Evolutionary conservation across 257 asterid species (phyloP).

Genomic region (Euphrasia confusa): DNA sequence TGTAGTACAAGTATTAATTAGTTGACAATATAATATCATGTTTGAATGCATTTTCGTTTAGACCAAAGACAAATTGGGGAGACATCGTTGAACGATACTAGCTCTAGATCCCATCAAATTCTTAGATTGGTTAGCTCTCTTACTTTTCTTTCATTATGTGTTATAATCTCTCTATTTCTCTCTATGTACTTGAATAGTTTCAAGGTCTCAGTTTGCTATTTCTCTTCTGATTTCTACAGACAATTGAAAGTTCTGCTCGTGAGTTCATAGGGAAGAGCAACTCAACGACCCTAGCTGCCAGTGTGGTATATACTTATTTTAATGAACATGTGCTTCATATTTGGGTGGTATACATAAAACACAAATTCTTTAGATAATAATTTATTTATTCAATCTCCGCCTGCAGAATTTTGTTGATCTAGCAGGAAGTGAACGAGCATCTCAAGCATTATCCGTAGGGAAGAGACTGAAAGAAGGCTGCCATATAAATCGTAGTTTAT

Average conservation of each 20-base stretch:
- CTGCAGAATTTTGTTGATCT: slow-evolving; percentile 96
- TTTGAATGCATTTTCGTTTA: slow-evolving; percentile 26
- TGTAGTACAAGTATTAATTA: slow-evolving; percentile 5
- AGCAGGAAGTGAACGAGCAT: slow-evolving; percentile 99
- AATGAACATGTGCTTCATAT: slow-evolving; percentile 19
- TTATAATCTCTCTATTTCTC: slow-evolving; percentile 15
- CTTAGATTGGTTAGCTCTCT: slow-evolving; percentile 75
- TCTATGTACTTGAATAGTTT: background rate
- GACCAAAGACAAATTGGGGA: slow-evolving; percentile 93
- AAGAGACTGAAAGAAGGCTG: slow-evolving; percentile 98
- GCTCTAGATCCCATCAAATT: slow-evolving; percentile 99
- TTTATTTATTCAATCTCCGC: slow-evolving; percentile 24
- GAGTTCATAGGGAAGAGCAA: slow-evolving; percentile 94
- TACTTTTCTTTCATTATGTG: slow-evolving; percentile 19
- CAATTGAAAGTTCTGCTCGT: slow-evolving; percentile 96
- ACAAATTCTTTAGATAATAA: slow-evolving; percentile 13
- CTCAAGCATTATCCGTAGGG: slow-evolving; percentile 92
- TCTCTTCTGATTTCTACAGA: slow-evolving; percentile 43
- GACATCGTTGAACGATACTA: slow-evolving; percentile 84
- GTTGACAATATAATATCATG: slow-evolving; percentile 4
- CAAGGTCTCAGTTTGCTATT: slow-evolving; percentile 9
- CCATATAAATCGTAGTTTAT: slow-evolving; percentile 96
- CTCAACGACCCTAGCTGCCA: slow-evolving; percentile 95
- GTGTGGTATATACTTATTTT: slow-evolving; percentile 67
- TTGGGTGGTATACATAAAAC: slow-evolving; percentile 22